phyloP scores from a whole-genome alignment of 306 rosid genomes.

The Chamaecrista fasciculata region DNA sequence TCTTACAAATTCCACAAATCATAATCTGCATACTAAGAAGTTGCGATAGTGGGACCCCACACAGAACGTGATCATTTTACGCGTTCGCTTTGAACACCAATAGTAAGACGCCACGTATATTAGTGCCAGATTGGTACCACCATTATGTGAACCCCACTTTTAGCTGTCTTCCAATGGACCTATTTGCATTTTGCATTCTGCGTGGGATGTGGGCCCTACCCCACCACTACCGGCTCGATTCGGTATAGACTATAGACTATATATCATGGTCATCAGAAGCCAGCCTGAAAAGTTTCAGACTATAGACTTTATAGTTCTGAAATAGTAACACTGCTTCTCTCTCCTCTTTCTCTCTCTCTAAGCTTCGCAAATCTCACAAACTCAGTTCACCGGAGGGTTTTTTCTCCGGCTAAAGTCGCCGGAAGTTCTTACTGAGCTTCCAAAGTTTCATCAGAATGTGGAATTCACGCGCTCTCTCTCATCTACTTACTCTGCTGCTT shows the following conservation, averaged over 20 bases:
- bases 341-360: neutral
- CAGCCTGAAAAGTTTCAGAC: conserved; percentile 32
- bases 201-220: neutral
- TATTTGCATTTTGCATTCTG: neutral
- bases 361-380: conserved; percentile 32
- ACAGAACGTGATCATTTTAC: conserved; percentile 23
- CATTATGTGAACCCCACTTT: conserved; percentile 47
- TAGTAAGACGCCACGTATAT: conserved; percentile 27
- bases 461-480: conserved; percentile 48
- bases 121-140: conserved; percentile 40
- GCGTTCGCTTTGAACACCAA: conserved; percentile 44
- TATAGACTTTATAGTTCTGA: neutral
- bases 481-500: conserved; percentile 44
- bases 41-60: conserved; percentile 40
- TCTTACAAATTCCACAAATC: too few relatives aligned
- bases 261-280: neutral
- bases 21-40: too few relatives aligned
- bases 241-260: too few relatives aligned
- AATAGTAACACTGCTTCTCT: too few relatives aligned
- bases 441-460: conserved; percentile 49
- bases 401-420: conserved; percentile 9
- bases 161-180: conserved; percentile 37
- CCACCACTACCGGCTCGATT: too few relatives aligned
- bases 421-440: neutral
- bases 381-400: conserved; percentile 8